phyloP scores from a whole-genome alignment of 345 rosid genomes.

The Populus alba region DNA sequence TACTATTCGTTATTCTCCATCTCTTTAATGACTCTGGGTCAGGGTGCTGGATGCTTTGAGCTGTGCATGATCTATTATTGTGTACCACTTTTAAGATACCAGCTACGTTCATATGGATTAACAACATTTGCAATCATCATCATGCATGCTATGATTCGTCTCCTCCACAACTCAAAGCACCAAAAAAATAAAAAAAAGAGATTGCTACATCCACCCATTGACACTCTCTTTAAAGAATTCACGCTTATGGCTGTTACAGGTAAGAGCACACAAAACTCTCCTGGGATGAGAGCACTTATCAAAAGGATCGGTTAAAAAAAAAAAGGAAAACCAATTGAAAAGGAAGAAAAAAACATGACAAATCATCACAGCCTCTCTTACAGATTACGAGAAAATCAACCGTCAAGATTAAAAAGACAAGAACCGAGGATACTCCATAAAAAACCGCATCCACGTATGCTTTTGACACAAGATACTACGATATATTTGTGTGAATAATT shows the following conservation, averaged over 20 bases:
- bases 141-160: background rate
- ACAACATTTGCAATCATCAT: background rate
- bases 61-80: background rate
- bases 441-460: conserved; percentile 54
- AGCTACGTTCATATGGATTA: background rate
- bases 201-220: background rate
- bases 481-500: conserved; percentile 1
- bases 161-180: background rate
- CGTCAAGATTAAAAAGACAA: conserved; percentile 13
- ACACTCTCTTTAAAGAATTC: background rate
- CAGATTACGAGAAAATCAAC: conserved; percentile 31
- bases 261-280: background rate
- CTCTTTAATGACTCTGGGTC: background rate
- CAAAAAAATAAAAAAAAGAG: background rate
- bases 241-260: conserved; percentile 1
- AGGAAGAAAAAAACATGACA: background rate
- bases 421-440: conserved; percentile 55
- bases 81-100: conserved; percentile 3
- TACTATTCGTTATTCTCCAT: too few relatives aligned
- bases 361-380: conserved; percentile 25
- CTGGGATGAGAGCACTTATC: too few relatives aligned
- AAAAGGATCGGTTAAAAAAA: too few relatives aligned
- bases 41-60: background rate
- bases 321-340: too few relatives aligned
- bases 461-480: background rate